phyloP scores from a whole-genome alignment of 331 rosid species.

The Telfairia occidentalis region DNA sequence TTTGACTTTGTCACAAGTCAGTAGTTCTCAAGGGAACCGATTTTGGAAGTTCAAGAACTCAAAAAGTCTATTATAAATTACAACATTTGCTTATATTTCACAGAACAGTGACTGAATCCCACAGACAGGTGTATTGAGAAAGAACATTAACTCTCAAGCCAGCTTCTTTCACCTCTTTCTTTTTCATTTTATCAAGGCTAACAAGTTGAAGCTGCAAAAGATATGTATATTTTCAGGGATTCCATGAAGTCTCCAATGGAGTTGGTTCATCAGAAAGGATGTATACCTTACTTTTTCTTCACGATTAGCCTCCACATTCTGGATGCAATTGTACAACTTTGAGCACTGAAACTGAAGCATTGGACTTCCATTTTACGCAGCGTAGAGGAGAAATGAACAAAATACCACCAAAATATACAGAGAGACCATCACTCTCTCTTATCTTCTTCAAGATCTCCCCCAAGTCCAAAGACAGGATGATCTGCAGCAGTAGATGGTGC shows the following conservation, averaged over 20 bases:
- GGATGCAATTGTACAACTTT: neutral
- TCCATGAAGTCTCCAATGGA: neutral
- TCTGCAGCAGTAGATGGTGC: slow-evolving; percentile 31
- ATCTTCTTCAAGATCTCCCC: slow-evolving; percentile 76
- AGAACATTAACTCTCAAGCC: neutral
- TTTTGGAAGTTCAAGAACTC: neutral
- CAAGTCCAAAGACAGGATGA: slow-evolving; percentile 37
- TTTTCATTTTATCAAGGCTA: neutral
- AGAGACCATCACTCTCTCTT: slow-evolving; percentile 48
- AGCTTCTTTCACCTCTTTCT: neutral
- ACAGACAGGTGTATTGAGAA: neutral
- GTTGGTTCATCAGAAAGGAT: neutral
- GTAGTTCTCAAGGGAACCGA: neutral
- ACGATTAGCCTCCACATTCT: neutral
- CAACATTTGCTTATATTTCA: slow-evolving; percentile 2
- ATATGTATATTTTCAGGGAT: neutral
- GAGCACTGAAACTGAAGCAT: neutral
- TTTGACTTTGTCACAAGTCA: too few species aligned
- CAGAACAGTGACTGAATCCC: neutral
- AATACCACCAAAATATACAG: neutral
- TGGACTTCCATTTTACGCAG: slow-evolving; percentile 2
- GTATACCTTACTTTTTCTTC: neutral
- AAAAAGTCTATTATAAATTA: neutral
- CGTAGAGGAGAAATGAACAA: neutral
- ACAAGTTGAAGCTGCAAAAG: neutral